A percentile compares a stretch with the other conserved stretches of the same genome.
Evolutionary conservation across 1,284 basidiomycete species (phyloP).

Genomic region (Sporisorium graminicola): DNA sequence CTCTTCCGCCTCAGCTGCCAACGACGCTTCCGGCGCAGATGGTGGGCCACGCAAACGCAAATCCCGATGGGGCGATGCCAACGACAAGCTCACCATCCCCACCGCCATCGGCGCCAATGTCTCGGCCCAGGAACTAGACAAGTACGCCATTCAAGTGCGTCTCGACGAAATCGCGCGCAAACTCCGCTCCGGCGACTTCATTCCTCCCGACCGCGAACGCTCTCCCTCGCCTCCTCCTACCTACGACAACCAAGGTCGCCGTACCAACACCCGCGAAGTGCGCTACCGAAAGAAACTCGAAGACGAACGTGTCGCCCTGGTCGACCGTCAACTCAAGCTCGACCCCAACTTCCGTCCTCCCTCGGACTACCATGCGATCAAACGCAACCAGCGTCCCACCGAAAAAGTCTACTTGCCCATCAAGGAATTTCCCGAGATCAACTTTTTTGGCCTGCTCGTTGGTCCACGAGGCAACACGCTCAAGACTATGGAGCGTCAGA

Average conservation of each 20-base stretch:
- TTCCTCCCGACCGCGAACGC: conserved; percentile 93
- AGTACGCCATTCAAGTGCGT: conserved; percentile 71
- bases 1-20: conserved; percentile 9
- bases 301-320: conserved; percentile 91
- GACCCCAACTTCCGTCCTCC: conserved; percentile 98
- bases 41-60: conserved; percentile 63
- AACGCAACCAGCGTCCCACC: conserved; percentile 80
- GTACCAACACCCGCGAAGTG: conserved; percentile 97
- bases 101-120: conserved; percentile 65
- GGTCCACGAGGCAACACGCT: conserved; percentile 98
- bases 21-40: conserved; percentile 26
- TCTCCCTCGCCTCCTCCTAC: conserved; percentile 96
- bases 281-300: conserved; percentile 98
- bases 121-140: conserved; percentile 62
- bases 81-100: conserved; percentile 55
- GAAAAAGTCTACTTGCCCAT: conserved; percentile 99
- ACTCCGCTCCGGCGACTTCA: conserved; percentile 89
- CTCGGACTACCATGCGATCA: conserved; percentile 84
- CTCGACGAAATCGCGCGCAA: conserved; percentile 98
- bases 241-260: conserved; percentile 94
- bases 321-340: conserved; percentile 95
- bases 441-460: conserved; percentile 98
- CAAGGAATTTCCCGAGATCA: conserved; percentile 99
- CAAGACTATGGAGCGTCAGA: conserved; percentile 99
- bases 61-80: conserved; percentile 67